Percentiles rank a stretch among this genome's conserved stretches.
These are phyloP conservation scores for Chaetomium cochliodes DNA, from an alignment of 495 filamentous ascomycete genomes.

Conservation along the genomic window DNA sequence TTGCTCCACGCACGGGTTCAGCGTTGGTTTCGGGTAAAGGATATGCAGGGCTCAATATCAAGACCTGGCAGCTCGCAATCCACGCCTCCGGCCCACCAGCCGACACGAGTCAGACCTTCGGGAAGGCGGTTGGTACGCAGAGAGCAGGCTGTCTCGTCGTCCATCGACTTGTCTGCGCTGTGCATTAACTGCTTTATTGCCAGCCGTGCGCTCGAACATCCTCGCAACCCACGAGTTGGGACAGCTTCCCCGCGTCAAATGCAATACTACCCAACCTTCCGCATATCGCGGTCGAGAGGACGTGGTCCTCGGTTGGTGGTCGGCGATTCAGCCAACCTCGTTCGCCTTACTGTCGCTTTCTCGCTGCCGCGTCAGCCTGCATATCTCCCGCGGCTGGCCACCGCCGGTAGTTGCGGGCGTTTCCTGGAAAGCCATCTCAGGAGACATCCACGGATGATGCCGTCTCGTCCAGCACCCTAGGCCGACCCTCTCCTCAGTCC, in stretches of 20 bases:
- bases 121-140: neutral
- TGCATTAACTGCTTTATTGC: conserved; percentile 33
- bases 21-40: conserved; percentile 23
- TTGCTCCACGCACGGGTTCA: conserved; percentile 5
- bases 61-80: neutral
- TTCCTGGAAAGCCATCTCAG: neutral
- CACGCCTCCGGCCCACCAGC: neutral
- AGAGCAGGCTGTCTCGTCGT: neutral
- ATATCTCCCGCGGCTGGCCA: neutral
- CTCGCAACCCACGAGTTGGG: conserved; percentile 23
- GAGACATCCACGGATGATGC: neutral
- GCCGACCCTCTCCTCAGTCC: neutral
- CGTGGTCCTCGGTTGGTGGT: neutral
- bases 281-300: neutral
- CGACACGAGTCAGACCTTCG: neutral
- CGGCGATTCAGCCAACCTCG: neutral
- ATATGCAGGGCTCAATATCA: conserved; percentile 14
- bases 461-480: neutral
- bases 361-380: neutral
- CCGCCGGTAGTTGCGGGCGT: conserved; percentile 9
- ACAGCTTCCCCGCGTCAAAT: conserved; percentile 27
- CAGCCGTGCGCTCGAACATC: conserved; percentile 23
- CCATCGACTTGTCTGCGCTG: neutral
- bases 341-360: neutral
- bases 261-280: conserved; percentile 25